Evolutionary conservation across 371 early-diverging fungal species (phyloP), one percentile per base, ranked within the genome.

Genomic region (Lichtheimia hyalospora): DNA sequence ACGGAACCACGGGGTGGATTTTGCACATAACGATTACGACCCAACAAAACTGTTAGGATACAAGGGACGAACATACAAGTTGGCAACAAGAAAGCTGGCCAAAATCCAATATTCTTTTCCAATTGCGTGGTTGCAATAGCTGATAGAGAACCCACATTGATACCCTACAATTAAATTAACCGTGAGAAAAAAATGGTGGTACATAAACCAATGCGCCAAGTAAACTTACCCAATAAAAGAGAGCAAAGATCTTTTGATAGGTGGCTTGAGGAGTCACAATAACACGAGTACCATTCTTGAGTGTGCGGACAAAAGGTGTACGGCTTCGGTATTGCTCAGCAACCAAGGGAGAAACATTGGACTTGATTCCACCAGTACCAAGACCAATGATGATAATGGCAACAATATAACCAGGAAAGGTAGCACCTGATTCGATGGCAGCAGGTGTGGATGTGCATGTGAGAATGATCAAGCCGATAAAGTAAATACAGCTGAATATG

Each of bases 331-430:
- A 75, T 62, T 79, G 79, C 46, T 79, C 79, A 46, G 75, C 79
- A 50, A 79, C 75, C 15, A 76, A 65, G 2, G 79, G 68, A 15
- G 79, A 73, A 14, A 82, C 76, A 62, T 77, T 77, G 60, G 73
- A 48, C 53, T 79, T 79, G 64, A 82, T 79, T 53, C 83, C 83
- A 63, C 83, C 83, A 13, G 79, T 75, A 52, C 73, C 83, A 10
- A 79, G 54, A 65, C 93, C 88, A 52, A 96, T 91, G 57, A 95
- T 75, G 58, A 88, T 67, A 54, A 80, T 65, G 3, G 92, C 74
- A 20, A 90, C 70, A 39, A 88, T 70, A 49, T 89, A 85, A 0
- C 90, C 86, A 13, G 90, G 83, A 43, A 89, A 72, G 16, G 86
- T 83, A 24, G 79, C 76, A 14, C 77, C 70, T 39, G 73, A 70